Base-by-base conservation (phyloP, 2,329 filamentous ascomycete genomes). In the Aspergillus ruber region DNA sequence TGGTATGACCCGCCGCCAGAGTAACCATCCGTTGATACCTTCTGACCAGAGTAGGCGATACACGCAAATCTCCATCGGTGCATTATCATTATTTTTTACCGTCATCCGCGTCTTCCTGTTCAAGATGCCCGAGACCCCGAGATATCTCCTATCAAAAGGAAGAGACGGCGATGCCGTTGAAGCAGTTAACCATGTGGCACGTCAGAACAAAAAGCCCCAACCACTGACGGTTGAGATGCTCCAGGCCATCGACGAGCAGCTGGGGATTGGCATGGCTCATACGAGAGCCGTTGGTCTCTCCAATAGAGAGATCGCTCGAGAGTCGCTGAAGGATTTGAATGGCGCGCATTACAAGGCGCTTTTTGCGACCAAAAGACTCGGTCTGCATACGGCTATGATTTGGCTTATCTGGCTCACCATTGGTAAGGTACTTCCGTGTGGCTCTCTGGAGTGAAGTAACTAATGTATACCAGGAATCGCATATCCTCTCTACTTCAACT, bases 401-500 rank as follows among this genome's bases (percentile, higher is more conserved):
- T 74, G 72, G 50, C 52, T 68, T 3, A 65, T 73, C 38, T 75
- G 72, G 73, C 51, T 73, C 3, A 73, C 68, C 0, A 71, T 74
- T 25, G 59, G 58, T n/a, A 39, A 5, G 7, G 5, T 2, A 18
- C 2, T 2, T 6, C 17, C 36, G 17, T 1, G 5, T 39, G 10
- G 1, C 10, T 8, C n/a, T n/a, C 13, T 2, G n/a, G 5, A 15
- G 17, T 18, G 8, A 36, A 36, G 15, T 3, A 7, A 4, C 13
- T n/a, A 17, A 35, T 6, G n/a, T 4, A 35, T 35, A 35, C n/a
- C 33, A 35, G 33, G 33, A 9, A 66, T 75, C 18, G 72, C 69
- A 1, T 75, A 75, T 52, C 73, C 73, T 4, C 62, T 76, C 0
- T 75, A 73, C 55, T 73, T 73, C 54, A 69, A 68, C 40, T 75